phyloP scores from a whole-genome alignment of 352 stramenopile genomes.

The Globisporangium okanoganense region DNA sequence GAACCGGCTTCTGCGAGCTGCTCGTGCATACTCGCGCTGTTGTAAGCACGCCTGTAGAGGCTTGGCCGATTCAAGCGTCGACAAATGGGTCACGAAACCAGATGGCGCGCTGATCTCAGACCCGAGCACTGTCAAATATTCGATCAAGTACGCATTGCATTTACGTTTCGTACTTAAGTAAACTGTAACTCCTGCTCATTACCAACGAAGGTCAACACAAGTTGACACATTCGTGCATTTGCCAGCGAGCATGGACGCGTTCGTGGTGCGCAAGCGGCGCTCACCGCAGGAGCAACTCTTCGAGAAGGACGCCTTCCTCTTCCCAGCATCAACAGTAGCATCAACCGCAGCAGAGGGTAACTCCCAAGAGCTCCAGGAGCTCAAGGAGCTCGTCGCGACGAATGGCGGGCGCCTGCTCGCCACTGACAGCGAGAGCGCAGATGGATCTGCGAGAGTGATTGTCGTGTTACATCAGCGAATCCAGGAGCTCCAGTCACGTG shows the following conservation, averaged over 20 bases:
- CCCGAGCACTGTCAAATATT: constrained; percentile 1
- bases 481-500: constrained; percentile 1
- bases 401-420: constrained; percentile 33
- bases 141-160: background rate
- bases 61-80: constrained; percentile 1
- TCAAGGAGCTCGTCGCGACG: constrained; percentile 18
- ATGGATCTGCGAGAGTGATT: constrained; percentile 4
- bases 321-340: constrained; percentile 9
- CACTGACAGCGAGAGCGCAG: background rate
- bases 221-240: background rate
- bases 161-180: background rate
- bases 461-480: constrained; percentile 20
- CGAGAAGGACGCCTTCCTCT: constrained; percentile 26
- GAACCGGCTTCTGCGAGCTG: background rate
- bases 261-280: constrained; percentile 33
- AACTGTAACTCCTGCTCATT: background rate
- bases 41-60: background rate
- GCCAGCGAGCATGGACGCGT: constrained; percentile 47
- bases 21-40: background rate
- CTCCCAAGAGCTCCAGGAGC: constrained; percentile 6
- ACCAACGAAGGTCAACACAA: background rate
- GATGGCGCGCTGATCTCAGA: background rate
- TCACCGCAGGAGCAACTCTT: constrained; percentile 28
- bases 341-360: background rate
- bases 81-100: constrained; percentile 5